A percentile compares a stretch with the other conserved stretches of the same genome.
These are phyloP conservation scores for Sarocladium oryzae DNA, from an alignment of 2,329 filamentous ascomycete genomes.

Conservation along the genomic window DNA sequence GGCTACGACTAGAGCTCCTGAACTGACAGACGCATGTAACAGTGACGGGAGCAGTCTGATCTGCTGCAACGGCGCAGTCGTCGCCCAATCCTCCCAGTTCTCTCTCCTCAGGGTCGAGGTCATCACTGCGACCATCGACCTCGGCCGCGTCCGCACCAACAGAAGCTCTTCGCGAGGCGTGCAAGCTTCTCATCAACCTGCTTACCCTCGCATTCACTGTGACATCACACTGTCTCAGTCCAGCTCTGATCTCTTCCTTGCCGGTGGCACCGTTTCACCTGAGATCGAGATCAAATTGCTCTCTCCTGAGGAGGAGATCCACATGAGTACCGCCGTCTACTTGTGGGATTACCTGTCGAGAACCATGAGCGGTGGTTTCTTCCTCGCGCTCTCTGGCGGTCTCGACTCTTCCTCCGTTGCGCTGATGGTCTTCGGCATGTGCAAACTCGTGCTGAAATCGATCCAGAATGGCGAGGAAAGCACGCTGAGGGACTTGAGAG, in stretches of 20 bases:
- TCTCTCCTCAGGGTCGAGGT: constrained; percentile 49
- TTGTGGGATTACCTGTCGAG: constrained; percentile 53
- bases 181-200: constrained; percentile 30
- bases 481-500: constrained; percentile 20
- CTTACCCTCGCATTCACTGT: constrained; percentile 22
- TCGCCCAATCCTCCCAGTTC: constrained; percentile 58
- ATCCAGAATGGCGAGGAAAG: constrained; percentile 30
- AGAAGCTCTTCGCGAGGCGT: constrained; percentile 47
- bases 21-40: background rate
- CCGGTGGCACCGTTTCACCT: constrained; percentile 17
- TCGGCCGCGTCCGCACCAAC: constrained; percentile 62
- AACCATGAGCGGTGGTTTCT: constrained; percentile 42
- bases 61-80: constrained; percentile 56
- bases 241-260: constrained; percentile 19
- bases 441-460: constrained; percentile 43
- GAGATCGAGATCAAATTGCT: constrained; percentile 15
- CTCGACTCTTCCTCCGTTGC: constrained; percentile 21
- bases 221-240: constrained; percentile 19
- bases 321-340: constrained; percentile 11
- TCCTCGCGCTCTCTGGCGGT: constrained; percentile 41
- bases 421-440: constrained; percentile 40
- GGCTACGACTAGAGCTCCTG: background rate
- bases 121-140: constrained; percentile 56
- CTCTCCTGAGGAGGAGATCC: constrained; percentile 19
- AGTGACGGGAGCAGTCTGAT: constrained; percentile 57